Base-by-base conservation (phyloP, 73 alveolate genomes). In the Tetrahymena thermophila region DNA sequence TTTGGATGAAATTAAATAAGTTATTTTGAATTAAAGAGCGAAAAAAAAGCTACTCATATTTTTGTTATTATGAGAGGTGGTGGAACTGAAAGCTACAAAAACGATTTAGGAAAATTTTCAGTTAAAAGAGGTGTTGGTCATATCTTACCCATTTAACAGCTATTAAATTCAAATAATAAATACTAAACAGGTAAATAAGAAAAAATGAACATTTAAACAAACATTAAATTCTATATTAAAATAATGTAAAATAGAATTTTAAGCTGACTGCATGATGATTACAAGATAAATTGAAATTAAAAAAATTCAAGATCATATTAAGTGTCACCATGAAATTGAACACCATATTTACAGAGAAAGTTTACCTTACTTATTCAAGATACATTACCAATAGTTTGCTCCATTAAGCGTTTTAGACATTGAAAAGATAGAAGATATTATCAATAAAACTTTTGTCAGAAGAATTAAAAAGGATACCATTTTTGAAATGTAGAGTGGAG, bases 41-140 rank as follows among this genome's bases (percentile, higher is more conserved):
- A 94, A 11, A 85, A 94, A 43, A 83, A 94, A 40, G 96, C 93
- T 21, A 84, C 25, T 35, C 56, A 38, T 15, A 94, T 94, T 35
- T 38, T 57, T 35, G 93, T 94, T 16, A 94, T 94, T 25, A 94
- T 71, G 35, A 94, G 96, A 85, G 96, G 96, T 43, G 96, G 95
- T 85, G 96, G 96, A 25, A 84, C 50, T 85, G 96, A 94, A 85
- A 85, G 38, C 11, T 85, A 85, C n/a, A 50, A 93, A 50, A 56
- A 93, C 37, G 85, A 55, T 25, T 85, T 56, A 85, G 43, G 84
- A 43, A 94, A 94, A 43, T 35, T 94, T n/a, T 85, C 93, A 84
- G 95, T 85, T 19, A 94, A 93, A 84, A 43, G 95, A 94, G 35
- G 84, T 8, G 58, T 94, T 56, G 93, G 93, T 35, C 95, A 94